These are phyloP conservation scores for Phaffia australis DNA, from an alignment of 768 basidiomycete genomes.

Conservation along the genomic window DNA sequence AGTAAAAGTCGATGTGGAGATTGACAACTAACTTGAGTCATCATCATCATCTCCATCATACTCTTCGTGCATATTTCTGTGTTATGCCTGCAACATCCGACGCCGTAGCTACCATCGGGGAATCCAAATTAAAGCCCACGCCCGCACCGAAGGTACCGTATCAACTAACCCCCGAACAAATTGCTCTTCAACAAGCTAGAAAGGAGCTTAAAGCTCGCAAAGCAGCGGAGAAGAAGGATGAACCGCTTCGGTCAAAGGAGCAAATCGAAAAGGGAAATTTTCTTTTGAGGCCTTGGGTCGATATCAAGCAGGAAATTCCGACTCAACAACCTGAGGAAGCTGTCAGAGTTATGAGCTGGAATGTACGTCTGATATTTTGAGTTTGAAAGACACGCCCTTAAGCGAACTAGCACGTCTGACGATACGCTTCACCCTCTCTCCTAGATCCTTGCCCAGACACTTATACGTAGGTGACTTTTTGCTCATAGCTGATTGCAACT, in stretches of 20 bases:
- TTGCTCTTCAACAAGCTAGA: conserved; percentile 10
- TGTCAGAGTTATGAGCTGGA: conserved; percentile 23
- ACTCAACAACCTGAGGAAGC: not conserved
- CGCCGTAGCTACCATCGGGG: too few relatives aligned
- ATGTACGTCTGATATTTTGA: not conserved
- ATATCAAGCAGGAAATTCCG: not conserved
- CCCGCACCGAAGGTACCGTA: not conserved
- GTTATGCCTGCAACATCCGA: too few relatives aligned
- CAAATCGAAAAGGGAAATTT: conserved; percentile 19
- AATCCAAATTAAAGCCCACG: too few relatives aligned
- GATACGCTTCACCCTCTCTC: not conserved
- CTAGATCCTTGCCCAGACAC: conserved; percentile 25
- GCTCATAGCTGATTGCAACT: not conserved
- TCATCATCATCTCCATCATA: too few relatives aligned
- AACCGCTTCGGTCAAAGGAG: conserved; percentile 11
- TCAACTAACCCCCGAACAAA: conserved; percentile 17
- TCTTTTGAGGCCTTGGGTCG: conserved; percentile 6
- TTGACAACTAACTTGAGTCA: too few relatives aligned
- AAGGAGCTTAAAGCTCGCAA: conserved; percentile 8
- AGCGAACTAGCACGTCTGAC: not conserved
- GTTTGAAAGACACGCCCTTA: not conserved
- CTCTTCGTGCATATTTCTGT: too few relatives aligned
- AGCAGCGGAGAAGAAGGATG: not conserved
- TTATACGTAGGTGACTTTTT: conserved; percentile 15
- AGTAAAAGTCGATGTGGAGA: too few relatives aligned